Evolutionary conservation across 306 rosid species (phyloP).

Genomic region (Pterocarpus macrocarpus): DNA sequence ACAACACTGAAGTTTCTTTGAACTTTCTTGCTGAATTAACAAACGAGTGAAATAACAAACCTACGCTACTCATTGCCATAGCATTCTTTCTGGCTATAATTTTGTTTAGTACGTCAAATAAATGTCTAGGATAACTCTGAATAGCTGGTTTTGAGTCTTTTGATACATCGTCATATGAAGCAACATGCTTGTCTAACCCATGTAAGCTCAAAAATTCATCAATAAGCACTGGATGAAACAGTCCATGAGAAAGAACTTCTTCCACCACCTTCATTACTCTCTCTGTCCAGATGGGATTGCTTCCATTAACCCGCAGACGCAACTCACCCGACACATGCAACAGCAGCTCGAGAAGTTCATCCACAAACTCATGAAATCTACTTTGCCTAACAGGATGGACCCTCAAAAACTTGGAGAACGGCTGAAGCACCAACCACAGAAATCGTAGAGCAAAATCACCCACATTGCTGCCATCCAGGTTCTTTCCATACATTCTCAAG

Average conservation of each 20-base stretch:
- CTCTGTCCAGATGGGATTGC: conserved; percentile 54
- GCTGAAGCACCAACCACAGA: conserved; percentile 74
- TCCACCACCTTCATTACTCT: conserved; percentile 65
- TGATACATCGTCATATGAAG: conserved; percentile 55
- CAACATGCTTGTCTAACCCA: conserved; percentile 63
- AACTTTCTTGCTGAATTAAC: conserved; percentile 63
- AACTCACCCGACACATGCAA: conserved; percentile 71
- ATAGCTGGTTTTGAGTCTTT: conserved; percentile 59
- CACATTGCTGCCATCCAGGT: conserved; percentile 55
- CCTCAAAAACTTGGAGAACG: conserved; percentile 80
- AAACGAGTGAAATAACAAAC: conserved; percentile 70
- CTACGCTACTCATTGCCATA: conserved; percentile 70
- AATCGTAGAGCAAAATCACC: conserved; percentile 61
- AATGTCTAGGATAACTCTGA: conserved; percentile 85
- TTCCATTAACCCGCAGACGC: conserved; percentile 55
- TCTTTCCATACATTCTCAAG: conserved; percentile 52
- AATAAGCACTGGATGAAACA: conserved; percentile 79
- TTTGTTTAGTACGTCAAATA: conserved; percentile 70
- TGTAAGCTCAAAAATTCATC: conserved; percentile 79
- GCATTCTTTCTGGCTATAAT: conserved; percentile 63
- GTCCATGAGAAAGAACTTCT: conserved; percentile 78
- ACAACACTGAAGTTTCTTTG: conserved; percentile 56
- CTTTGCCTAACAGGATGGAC: conserved; percentile 71
- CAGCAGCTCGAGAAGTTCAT: conserved; percentile 84
- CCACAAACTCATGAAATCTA: conserved; percentile 75